Evolutionary conservation across 2,329 filamentous ascomycete species (phyloP), one percentile per base, ranked within the genome.

Genomic region (Calycina marina): DNA sequence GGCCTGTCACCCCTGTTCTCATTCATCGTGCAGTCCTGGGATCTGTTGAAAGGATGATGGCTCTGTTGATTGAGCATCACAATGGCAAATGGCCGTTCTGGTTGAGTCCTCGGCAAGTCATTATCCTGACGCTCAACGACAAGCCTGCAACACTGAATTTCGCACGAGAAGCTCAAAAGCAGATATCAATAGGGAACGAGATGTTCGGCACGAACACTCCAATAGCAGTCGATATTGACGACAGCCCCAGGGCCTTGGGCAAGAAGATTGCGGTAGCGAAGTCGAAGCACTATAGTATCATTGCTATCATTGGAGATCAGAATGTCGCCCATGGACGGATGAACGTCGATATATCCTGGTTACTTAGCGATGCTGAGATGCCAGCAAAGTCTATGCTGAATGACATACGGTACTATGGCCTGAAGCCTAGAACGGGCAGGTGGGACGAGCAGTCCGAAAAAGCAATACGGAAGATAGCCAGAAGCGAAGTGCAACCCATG

Each of bases 21-120:
- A 77, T 93, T 31, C 84, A 93, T 52, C 72, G 84, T 30, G 84
- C 85, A 10, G 78, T 93, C 20, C 66, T 92, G 31, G 84, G 84
- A 11, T 90, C 81, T 0, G 67, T 92, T 4, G 84, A 93, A 56
- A 69, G 85, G 28, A 72, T 93, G 40, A 77, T 93, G 67, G 84
- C 84, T 3, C 62, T 93, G 10, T 57, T 93, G 25, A 86, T 90
- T 34, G 85, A 93, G 55, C 77, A 82, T 43, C 83, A 86, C 45
- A 66, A 77, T 35, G 81, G 81, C 11, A 69, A 67, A 36, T 92
- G 82, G 72, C 84, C 84, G 3, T 88, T 93, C 52, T 93, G 84
- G 85, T 63, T 93, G 6, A 86, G 80, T 34, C 84, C 84, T 1
- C 70, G 74, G 4, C 85, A 90, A 49, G 76, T 72, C 25, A 71